These are phyloP conservation scores for Leptographium wingfieldii DNA, from an alignment of 2,329 filamentous ascomycete species.

Conservation along the genomic window DNA sequence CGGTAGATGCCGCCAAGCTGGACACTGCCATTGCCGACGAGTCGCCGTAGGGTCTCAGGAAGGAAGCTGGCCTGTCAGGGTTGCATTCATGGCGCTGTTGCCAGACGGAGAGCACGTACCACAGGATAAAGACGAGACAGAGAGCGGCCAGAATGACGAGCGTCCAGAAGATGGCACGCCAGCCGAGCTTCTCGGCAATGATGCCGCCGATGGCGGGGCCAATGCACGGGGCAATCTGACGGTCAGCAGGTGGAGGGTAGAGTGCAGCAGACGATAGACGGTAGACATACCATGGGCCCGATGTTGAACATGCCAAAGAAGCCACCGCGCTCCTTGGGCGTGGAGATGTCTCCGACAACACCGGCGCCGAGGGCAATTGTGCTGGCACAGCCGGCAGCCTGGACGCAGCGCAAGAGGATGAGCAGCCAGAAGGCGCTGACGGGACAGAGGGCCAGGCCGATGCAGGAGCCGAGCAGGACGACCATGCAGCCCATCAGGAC, in stretches of 20 bases:
- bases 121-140: constrained; percentile 18
- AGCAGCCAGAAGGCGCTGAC: constrained; percentile 20
- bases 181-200: constrained; percentile 7
- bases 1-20: constrained; percentile 9
- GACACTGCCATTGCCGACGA: constrained; percentile 18
- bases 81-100: background rate
- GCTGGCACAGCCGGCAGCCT: constrained; percentile 22
- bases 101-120: constrained; percentile 31
- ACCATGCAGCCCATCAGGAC: constrained; percentile 19
- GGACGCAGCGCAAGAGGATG: constrained; percentile 19
- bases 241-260: background rate
- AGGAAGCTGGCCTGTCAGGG: constrained; percentile 10
- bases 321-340: constrained; percentile 19
- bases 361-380: constrained; percentile 21
- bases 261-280: background rate
- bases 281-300: constrained; percentile 16
- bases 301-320: constrained; percentile 23
- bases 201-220: constrained; percentile 16
- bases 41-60: constrained; percentile 19
- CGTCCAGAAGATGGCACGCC: constrained; percentile 11
- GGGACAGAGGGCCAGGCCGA: constrained; percentile 21
- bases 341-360: constrained; percentile 21
- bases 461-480: constrained; percentile 19
- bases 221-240: constrained; percentile 9
- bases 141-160: constrained; percentile 7